Base-by-base conservation (phyloP, 129 eudicot species). In the Centella asiatica region DNA sequence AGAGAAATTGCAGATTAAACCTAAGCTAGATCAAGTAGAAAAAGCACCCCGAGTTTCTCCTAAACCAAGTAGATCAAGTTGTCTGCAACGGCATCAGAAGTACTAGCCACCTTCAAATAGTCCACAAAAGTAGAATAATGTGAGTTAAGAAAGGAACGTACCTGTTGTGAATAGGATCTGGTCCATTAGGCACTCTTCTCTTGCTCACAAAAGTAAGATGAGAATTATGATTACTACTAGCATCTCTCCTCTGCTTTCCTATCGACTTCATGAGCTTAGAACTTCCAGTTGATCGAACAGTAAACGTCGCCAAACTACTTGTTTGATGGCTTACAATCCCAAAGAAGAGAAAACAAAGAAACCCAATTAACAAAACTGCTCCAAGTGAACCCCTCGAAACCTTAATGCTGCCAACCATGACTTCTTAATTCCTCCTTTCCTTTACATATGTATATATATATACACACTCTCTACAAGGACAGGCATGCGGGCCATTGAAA, bases 91-190 rank as follows among this genome's bases (percentile, higher is more conserved):
- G 40, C 40, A 36, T 36, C 14, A 34, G 39, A 34, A 34, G 9
- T 34, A 4, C 11, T 13, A 34, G 39, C 39, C 39, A 34, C 39
- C 39, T 10, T 34, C 39, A 36, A 13, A 7, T 13, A 36, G 11
- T n/a, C n/a, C n/a, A n/a, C n/a, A n/a, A n/a, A n/a, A n/a, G n/a
- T n/a, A n/a, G n/a, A n/a, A n/a, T n/a, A n/a, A n/a, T n/a, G n/a
- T n/a, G n/a, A n/a, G n/a, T n/a, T n/a, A n/a, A n/a, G n/a, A n/a
- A 9, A 13, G 29, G 10, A 26, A 34, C 46, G 27, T 82, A 89
- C 97, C 95, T 82, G 90, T 89, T 89, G 76, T 89, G 97, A 53
- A 89, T 85, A 59, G 97, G 95, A 80, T 89, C 95, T 65, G 97
- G 90, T 57, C 92, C 97, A 64, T 76, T 89, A 23, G 97, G 97